Conservation (phyloP, 768 basidiomycete species). For the Auricularia sp. region DNA sequence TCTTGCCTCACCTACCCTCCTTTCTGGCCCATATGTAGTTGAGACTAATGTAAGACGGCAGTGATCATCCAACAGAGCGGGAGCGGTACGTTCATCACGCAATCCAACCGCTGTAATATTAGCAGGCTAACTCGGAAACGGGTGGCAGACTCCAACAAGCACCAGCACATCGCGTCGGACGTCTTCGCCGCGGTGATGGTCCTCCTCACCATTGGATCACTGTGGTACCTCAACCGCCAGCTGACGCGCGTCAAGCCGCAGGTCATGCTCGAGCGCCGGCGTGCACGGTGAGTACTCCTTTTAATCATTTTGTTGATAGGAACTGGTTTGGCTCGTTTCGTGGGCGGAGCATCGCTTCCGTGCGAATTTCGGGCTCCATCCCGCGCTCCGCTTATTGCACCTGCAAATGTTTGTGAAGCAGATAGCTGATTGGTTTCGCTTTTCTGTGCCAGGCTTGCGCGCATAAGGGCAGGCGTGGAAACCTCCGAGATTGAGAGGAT, state of each 20-base stretch:
- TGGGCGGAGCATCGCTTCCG: too few relatives aligned
- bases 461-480: too few relatives aligned
- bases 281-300: background rate
- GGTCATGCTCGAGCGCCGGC: constrained; percentile 13
- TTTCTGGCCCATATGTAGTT: background rate
- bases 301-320: too few relatives aligned
- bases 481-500: too few relatives aligned
- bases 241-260: constrained; percentile 36
- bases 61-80: background rate
- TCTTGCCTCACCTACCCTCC: background rate
- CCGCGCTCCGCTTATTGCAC: too few relatives aligned
- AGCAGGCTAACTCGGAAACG: constrained; percentile 1
- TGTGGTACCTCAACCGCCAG: constrained; percentile 72
- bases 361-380: too few relatives aligned
- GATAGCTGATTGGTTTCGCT: too few relatives aligned
- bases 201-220: constrained; percentile 63
- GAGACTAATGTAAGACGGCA: background rate
- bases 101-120: background rate
- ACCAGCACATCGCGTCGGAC: constrained; percentile 58
- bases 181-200: constrained; percentile 56
- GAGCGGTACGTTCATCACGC: too few relatives aligned
- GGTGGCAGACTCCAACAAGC: constrained; percentile 21
- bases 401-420: too few relatives aligned
- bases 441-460: too few relatives aligned
- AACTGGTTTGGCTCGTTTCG: too few relatives aligned